Conservation (phyloP, 495 filamentous ascomycete species). For the Penicillium simplicissimum region DNA sequence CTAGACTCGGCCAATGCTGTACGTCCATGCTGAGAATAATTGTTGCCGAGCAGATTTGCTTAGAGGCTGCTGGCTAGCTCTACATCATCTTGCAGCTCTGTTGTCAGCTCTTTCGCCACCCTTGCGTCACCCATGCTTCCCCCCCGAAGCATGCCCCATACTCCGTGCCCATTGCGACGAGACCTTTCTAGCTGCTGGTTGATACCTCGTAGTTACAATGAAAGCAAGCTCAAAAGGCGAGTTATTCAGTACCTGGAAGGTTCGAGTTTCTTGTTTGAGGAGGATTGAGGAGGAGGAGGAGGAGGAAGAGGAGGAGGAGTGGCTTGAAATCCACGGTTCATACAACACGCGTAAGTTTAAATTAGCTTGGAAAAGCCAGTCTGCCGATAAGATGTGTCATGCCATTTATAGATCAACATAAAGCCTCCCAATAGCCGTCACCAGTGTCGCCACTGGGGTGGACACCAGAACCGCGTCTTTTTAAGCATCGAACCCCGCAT, state of each 20-base stretch:
- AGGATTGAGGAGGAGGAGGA: too few relatives aligned
- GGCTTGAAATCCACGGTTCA: neutral
- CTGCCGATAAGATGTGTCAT: neutral
- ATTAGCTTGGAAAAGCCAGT: too few relatives aligned
- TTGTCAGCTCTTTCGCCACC: conserved; percentile 9
- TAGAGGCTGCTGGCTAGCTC: neutral
- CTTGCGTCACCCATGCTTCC: conserved; percentile 11
- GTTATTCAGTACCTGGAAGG: neutral
- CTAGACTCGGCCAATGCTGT: neutral
- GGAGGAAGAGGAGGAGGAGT: too few relatives aligned
- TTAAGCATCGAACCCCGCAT: conserved; percentile 7
- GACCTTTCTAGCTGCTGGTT: neutral
- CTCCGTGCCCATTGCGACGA: neutral
- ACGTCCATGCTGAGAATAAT: neutral
- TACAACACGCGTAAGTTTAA: neutral
- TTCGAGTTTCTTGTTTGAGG: too few relatives aligned
- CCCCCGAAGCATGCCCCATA: neutral
- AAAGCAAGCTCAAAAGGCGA: neutral
- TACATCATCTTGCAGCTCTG: neutral
- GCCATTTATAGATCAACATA: too few relatives aligned
- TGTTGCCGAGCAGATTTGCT: neutral
- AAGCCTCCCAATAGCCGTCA: too few relatives aligned
- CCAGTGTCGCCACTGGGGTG: conserved; percentile 2
- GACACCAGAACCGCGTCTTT: neutral
- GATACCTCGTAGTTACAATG: neutral